Evolutionary conservation across 306 rosid genomes (phyloP).

Genomic region (Cucurbita pepo): DNA sequence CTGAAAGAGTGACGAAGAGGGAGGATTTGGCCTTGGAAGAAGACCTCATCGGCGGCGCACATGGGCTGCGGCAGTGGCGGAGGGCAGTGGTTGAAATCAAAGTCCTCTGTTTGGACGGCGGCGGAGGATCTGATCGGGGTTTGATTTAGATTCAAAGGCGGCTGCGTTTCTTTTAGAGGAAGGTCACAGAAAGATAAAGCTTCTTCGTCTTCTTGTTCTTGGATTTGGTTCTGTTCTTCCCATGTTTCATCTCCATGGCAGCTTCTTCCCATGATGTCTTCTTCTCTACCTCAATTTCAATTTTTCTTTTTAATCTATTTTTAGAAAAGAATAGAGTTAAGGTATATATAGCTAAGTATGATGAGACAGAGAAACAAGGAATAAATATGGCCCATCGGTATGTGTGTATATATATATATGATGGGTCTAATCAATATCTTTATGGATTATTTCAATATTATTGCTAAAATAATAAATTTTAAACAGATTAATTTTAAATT

Average conservation of each 20-base stretch:
- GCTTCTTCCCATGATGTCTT: slow-evolving; percentile 11
- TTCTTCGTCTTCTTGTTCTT: slow-evolving; percentile 38
- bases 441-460: no score
- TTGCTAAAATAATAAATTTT: no score
- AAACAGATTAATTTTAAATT: no score
- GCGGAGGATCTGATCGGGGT: not conserved
- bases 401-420: no score
- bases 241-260: no score
- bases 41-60: slow-evolving; percentile 73
- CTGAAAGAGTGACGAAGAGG: slow-evolving; percentile 43
- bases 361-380: no score
- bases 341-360: no score
- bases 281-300: not conserved
- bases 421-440: no score
- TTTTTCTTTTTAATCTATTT: not conserved
- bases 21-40: slow-evolving; percentile 76
- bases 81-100: slow-evolving; percentile 31
- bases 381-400: no score
- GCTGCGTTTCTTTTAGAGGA: slow-evolving; percentile 21
- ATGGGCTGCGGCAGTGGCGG: slow-evolving; percentile 19
- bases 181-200: slow-evolving; percentile 59
- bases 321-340: not conserved
- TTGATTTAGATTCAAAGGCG: no score
- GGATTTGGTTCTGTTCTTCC: slow-evolving; percentile 6
- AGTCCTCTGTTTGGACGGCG: slow-evolving; percentile 1